Conservation (phyloP, 2,329 filamentous ascomycete genomes). For the Triangularia verruculosa region DNA sequence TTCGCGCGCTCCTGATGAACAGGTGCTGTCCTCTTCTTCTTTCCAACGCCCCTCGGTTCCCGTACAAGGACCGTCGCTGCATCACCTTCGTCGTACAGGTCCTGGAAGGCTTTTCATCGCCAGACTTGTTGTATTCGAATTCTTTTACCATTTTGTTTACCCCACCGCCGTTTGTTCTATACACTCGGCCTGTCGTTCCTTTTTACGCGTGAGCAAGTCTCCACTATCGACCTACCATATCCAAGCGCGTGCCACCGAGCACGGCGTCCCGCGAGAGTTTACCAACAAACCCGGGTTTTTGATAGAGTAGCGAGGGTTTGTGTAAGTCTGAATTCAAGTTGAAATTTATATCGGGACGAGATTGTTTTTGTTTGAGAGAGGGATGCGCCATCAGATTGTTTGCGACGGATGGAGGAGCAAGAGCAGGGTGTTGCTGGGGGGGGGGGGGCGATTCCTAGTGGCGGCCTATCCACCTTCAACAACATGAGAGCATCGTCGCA, state of each 20-base stretch:
- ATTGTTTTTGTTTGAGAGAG: not conserved
- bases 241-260: constrained; percentile 14
- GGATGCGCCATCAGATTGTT: not conserved
- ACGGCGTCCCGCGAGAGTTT: not conserved
- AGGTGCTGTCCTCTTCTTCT: constrained; percentile 12
- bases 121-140: not conserved
- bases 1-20: constrained; percentile 19
- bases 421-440: not conserved
- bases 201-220: constrained; percentile 24
- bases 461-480: not conserved
- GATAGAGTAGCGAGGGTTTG: not conserved
- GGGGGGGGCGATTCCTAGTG: not conserved
- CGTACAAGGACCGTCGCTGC: not conserved
- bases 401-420: not conserved
- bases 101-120: constrained; percentile 8
- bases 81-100: not conserved
- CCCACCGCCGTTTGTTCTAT: constrained; percentile 8
- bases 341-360: not conserved
- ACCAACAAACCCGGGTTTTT: not conserved
- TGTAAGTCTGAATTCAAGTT: not conserved
- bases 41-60: constrained; percentile 14
- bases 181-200: constrained; percentile 7
- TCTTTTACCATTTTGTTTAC: constrained; percentile 9
- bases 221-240: constrained; percentile 8
- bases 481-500: not conserved